Evolutionary conservation across 2,329 filamentous ascomycete genomes (phyloP), one percentile per base, ranked within the genome.

Genomic region (Apiospora pterosperma): DNA sequence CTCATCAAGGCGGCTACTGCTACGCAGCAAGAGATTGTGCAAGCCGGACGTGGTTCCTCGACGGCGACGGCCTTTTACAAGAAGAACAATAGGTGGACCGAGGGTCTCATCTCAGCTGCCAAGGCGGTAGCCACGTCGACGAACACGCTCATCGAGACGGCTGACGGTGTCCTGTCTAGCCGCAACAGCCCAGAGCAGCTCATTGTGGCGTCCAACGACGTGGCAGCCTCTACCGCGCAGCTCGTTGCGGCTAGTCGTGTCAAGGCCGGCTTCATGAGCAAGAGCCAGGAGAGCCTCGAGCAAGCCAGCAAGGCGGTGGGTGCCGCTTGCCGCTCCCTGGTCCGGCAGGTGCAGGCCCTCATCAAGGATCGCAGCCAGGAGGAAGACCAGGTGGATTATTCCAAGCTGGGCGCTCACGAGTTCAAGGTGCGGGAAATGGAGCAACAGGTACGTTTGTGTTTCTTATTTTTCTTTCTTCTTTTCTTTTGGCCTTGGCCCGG

Each of bases 401-500:
- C 86, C 52, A 92, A 93, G 81, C 82, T 99, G 59, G 94, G 92
- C 67, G 89, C 91, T 36, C 95, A 97, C 79, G 96, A 99, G 81
- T 98, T 99, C 84, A 99, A 99, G 85, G 93, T 97, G 62, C 87
- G 91, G 72, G 94, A 99, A 82, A 99, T 99, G 96, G 96, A 99
- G 82, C 96, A 99, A 76, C 96, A 99, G 92, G 94, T 97, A 84
- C 73, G 86, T 84, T 55, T 39, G 36, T n/a, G n/a, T n/a, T n/a
- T n/a, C n/a, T n/a, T n/a, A n/a, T n/a, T n/a, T n/a, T 42, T 64
- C 55, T 34, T 28, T 42, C 23, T 36, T 36, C n/a, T 41, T 60
- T n/a, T 61, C 25, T 41, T 55, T 59, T 42, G 60, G 25, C 16
- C 28, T 39, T 61, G 52, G 28, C n/a, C 42, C 41, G 8, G 31